Percentiles rank a stretch among this genome's conserved stretches.
These are phyloP conservation scores for Eleusine coracana DNA, from an alignment of 176 grass and related monocot genomes.

Conservation along the genomic window DNA sequence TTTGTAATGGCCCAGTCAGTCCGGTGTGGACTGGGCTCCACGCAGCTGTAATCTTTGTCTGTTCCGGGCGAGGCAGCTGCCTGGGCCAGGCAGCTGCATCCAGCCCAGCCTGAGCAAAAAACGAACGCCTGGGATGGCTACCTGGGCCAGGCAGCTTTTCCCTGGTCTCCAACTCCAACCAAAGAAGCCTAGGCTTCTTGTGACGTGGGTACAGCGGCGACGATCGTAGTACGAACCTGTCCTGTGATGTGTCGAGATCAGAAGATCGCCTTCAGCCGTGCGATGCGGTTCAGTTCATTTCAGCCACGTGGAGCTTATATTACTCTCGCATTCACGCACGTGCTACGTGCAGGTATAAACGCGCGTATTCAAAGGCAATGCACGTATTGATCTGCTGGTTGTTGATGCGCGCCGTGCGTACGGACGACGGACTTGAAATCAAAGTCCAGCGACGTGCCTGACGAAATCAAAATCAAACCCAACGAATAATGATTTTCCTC, in stretches of 20 bases:
- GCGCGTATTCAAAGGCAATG: neutral
- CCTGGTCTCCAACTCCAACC: too few species aligned
- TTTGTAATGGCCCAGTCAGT: too few species aligned
- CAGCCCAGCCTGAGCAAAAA: too few species aligned
- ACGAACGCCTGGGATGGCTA: too few species aligned
- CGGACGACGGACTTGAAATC: neutral
- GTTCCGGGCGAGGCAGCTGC: too few species aligned
- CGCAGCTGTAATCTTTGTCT: too few species aligned
- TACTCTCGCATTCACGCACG: neutral
- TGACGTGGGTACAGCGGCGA: too few species aligned
- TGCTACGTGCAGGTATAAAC: neutral
- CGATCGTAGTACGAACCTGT: neutral
- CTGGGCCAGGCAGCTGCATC: too few species aligned
- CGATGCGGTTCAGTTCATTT: neutral
- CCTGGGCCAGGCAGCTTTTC: too few species aligned
- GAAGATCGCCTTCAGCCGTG: neutral
- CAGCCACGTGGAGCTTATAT: neutral
- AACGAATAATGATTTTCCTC: neutral
- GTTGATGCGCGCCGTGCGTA: neutral
- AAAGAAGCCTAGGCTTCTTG: too few species aligned
- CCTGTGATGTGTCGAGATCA: neutral
- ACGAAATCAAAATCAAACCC: slow-evolving; percentile 29
- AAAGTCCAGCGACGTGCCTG: slow-evolving; percentile 12
- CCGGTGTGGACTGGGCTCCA: too few species aligned
- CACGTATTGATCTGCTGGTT: too few species aligned